Conservation (phyloP, 2,329 filamentous ascomycete species). For the Neoascochyta sp. region DNA sequence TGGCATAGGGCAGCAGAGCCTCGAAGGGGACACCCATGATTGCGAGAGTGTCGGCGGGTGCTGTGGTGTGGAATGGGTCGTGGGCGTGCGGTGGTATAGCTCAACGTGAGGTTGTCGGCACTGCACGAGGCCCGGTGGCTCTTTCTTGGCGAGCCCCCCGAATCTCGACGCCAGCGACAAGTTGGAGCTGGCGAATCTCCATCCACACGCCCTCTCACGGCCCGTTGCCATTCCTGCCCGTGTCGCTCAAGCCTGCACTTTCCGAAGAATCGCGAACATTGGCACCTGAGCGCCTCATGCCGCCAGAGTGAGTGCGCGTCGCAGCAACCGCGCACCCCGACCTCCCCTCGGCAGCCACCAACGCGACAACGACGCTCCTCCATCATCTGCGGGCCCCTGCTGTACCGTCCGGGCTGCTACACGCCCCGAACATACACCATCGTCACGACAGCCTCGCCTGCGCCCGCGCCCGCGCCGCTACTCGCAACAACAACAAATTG, state of each 20-base stretch:
- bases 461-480: no score
- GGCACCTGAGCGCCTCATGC: conserved; percentile 11
- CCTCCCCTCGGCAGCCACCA: conserved; percentile 22
- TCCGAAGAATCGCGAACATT: conserved; percentile 33
- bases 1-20: conserved; percentile 60
- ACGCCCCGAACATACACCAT: no score
- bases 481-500: no score
- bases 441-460: no score
- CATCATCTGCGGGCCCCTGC: conserved; percentile 1
- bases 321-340: conserved; percentile 16
- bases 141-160: conserved; percentile 9
- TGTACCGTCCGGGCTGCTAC: no score
- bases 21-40: conserved; percentile 65
- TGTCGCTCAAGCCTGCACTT: conserved; percentile 33
- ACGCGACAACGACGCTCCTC: conserved; percentile 19
- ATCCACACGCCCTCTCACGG: conserved; percentile 26
- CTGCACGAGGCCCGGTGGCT: conserved; percentile 7
- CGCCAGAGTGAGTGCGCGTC: conserved; percentile 23
- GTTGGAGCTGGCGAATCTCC: conserved; percentile 25
- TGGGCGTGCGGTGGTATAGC: conserved; percentile 4
- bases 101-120: conserved; percentile 8
- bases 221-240: conserved; percentile 22
- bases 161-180: conserved; percentile 24
- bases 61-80: conserved; percentile 19
- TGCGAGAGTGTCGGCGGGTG: conserved; percentile 26